A percentile compares a stretch with the other conserved stretches of the same genome.
These are phyloP conservation scores for Candida pseudofarinosa DNA, from an alignment of 805 yeast species.

Conservation along the genomic window DNA sequence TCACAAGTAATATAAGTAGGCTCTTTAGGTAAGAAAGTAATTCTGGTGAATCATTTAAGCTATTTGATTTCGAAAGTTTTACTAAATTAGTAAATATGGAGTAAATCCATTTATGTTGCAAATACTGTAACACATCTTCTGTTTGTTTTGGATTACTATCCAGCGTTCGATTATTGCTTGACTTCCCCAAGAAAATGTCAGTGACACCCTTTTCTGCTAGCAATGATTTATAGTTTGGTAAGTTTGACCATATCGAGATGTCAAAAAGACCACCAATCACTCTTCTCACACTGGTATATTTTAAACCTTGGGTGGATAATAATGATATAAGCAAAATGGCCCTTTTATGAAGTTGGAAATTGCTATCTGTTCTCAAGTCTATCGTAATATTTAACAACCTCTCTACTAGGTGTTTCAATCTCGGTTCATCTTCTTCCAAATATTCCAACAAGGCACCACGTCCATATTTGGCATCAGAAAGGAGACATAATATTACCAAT, in stretches of 20 bases:
- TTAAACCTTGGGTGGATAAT: constrained; percentile 3
- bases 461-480: constrained; percentile 11
- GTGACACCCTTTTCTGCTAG: neutral
- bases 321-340: constrained; percentile 13
- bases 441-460: constrained; percentile 7
- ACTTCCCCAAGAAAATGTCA: neutral
- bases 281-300: constrained; percentile 1
- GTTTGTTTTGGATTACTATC: neutral
- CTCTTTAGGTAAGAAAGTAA: constrained; percentile 6
- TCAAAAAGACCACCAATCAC: constrained; percentile 26
- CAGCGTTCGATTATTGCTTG: neutral
- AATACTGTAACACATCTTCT: neutral
- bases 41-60: neutral
- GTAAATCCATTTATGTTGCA: constrained; percentile 7
- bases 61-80: neutral
- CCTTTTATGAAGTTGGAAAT: constrained; percentile 13
- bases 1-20: constrained; percentile 2
- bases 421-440: constrained; percentile 14
- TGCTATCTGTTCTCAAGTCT: constrained; percentile 8
- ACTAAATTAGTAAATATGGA: constrained; percentile 4
- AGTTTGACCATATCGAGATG: constrained; percentile 26
- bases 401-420: constrained; percentile 22
- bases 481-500: constrained; percentile 18
- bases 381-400: constrained; percentile 23
- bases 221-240: constrained; percentile 7